Conservation (phyloP, 2,329 filamentous ascomycete species). For the Camillea tinctor region DNA sequence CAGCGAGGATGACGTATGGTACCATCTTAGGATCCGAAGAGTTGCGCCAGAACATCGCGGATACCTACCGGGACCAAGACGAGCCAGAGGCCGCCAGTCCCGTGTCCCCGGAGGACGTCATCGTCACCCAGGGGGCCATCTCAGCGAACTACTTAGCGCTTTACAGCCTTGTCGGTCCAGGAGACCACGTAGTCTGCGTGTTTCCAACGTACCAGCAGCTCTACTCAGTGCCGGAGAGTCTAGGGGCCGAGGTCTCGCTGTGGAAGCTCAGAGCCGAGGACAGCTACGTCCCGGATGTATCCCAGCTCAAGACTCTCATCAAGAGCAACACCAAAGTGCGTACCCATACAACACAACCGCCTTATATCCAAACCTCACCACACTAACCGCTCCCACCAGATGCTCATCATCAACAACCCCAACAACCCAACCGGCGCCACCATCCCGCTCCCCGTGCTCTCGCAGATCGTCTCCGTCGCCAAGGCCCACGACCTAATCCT, state of each 20-base stretch:
- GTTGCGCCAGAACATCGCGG: constrained; percentile 63
- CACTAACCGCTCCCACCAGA: constrained; percentile 29
- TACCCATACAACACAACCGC: no score
- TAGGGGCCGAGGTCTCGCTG: constrained; percentile 74
- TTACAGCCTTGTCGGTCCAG: constrained; percentile 68
- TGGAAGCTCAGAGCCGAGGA: constrained; percentile 69
- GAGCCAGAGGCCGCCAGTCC: not conserved
- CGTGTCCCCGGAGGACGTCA: constrained; percentile 55
- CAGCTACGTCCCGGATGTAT: constrained; percentile 65
- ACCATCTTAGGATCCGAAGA: constrained; percentile 65
- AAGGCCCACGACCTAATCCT: constrained; percentile 62
- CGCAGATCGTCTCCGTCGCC: constrained; percentile 63
- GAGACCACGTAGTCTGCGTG: constrained; percentile 83
- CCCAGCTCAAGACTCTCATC: constrained; percentile 64
- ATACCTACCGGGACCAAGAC: constrained; percentile 59
- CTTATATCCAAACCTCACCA: no score
- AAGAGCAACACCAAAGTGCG: constrained; percentile 70
- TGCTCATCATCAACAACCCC: constrained; percentile 65
- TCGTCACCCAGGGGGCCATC: constrained; percentile 80
- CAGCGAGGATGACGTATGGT: constrained; percentile 68
- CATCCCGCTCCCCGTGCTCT: constrained; percentile 60
- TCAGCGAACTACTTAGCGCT: constrained; percentile 80
- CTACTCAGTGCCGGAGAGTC: constrained; percentile 69
- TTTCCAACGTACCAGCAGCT: constrained; percentile 87
- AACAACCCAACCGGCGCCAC: constrained; percentile 80